Evolutionary conservation across 495 filamentous ascomycete species (phyloP).

Genomic region (Penicillium alfredii): DNA sequence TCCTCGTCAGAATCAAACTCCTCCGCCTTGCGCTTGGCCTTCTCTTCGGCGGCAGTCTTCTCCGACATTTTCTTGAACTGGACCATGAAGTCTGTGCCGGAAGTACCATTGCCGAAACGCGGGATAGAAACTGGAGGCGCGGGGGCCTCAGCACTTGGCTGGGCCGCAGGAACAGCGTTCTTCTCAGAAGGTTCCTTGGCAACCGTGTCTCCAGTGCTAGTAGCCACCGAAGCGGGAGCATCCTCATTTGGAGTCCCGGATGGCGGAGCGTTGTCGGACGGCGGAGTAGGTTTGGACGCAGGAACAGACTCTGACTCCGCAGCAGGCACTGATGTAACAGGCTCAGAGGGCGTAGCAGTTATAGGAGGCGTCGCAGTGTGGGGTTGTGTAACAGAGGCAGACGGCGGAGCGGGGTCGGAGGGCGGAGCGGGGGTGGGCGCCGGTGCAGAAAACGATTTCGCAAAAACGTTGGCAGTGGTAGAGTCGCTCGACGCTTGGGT

Average conservation of each 20-base stretch:
- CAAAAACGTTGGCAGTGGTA: constrained; percentile 35
- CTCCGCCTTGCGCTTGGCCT: constrained; percentile 48
- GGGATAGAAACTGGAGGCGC: constrained; percentile 20
- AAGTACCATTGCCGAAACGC: constrained; percentile 25
- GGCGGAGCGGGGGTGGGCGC: constrained; percentile 10
- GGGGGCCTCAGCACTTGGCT: not conserved
- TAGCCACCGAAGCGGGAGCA: constrained; percentile 2
- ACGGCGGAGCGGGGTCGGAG: constrained; percentile 1
- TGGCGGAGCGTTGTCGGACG: not conserved
- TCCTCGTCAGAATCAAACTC: constrained; percentile 53
- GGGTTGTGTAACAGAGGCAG: constrained; percentile 1
- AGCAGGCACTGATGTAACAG: no score
- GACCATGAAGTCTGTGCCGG: constrained; percentile 28
- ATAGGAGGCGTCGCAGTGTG: not conserved
- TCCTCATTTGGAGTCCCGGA: constrained; percentile 5
- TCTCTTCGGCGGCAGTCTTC: constrained; percentile 32
- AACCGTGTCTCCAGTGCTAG: constrained; percentile 18
- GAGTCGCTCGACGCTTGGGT: no score
- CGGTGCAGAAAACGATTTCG: constrained; percentile 38
- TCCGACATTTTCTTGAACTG: constrained; percentile 35
- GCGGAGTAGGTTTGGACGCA: no score
- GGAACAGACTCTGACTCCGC: no score
- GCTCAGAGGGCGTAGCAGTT: no score
- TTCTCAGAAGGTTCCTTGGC: no score
- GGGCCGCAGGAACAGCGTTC: not conserved